Evolutionary conservation across 2,329 filamentous ascomycete species (phyloP), one percentile per base, ranked within the genome.

Genomic region (Nemania sp.): DNA sequence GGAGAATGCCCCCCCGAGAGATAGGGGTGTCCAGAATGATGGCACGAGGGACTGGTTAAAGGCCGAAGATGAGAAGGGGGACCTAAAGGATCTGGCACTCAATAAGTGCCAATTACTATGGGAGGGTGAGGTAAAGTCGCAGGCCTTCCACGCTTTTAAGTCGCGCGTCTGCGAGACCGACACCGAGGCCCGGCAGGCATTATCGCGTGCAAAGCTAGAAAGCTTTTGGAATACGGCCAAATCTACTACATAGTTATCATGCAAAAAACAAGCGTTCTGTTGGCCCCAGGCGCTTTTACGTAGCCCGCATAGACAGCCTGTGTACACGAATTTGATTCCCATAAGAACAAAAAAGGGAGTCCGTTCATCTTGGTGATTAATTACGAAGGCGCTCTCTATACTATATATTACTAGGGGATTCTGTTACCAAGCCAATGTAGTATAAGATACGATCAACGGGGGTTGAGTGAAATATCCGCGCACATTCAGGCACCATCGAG

Each of bases 161-260:
- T 94, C 90, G 70, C 92, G 93, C 78, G 89, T 96, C n/a, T 97
- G 94, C 79, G 96, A 98, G 81, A 95, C 93, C 1, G 96, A 99
- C 78, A 88, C 90, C 11, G 92, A 97, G 77, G 96, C 95, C 5
- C 91, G 93, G 77, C 93, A 97, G 73, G 86, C 90, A 24, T 81
- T 99, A 70, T 83, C 89, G 13, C 88, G 93, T 73, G 89, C 90
- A 5, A 98, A 97, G 84, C 92, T 98, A 87, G 95, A 98, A 75
- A 97, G 92, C 75, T 95, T 99, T 77, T 99, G 96, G 96, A 91
- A 91, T 10, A 82, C 96, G 73, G 95, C 94, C 0, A 97, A 97
- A 84, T 93, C 75, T 45, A 73, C 72, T 11, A 64, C 62, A 26
- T 77, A 73, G 58, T 51, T 54, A 20, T 79, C 18, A 75, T 78